A percentile compares a stretch with the other conserved stretches of the same genome.
phyloP scores from a whole-genome alignment of 2,329 filamentous ascomycete species.

The Monosporascus sp. region DNA sequence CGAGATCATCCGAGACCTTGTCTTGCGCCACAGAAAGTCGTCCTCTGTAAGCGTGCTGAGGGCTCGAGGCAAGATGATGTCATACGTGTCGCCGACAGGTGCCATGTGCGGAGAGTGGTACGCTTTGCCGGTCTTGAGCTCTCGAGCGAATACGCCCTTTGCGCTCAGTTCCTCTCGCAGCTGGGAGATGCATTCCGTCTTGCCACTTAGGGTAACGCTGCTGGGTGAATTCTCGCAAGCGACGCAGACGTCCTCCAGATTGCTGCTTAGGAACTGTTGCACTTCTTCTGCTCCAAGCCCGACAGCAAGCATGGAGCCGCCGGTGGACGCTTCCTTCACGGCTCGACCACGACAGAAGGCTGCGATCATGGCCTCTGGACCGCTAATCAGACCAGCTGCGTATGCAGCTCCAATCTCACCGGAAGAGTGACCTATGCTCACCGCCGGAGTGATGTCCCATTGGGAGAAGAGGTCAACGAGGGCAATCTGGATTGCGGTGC shows the following conservation, averaged over 20 bases:
- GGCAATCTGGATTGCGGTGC: slow-evolving; percentile 40
- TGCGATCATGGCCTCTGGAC: slow-evolving; percentile 19
- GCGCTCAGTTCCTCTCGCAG: slow-evolving; percentile 35
- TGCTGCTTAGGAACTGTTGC: slow-evolving; percentile 26
- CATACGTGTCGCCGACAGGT: slow-evolving; percentile 33
- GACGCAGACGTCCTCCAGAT: slow-evolving; percentile 31
- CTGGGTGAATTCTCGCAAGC: slow-evolving; percentile 35
- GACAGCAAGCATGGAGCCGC: slow-evolving; percentile 28
- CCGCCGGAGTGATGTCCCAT: slow-evolving; percentile 27
- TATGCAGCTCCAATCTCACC: slow-evolving; percentile 43
- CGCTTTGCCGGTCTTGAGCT: slow-evolving; percentile 36
- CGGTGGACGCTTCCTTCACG: slow-evolving; percentile 6
- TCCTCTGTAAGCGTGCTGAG: slow-evolving; percentile 7
- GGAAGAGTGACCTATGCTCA: slow-evolving; percentile 34
- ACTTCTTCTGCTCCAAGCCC: slow-evolving; percentile 22
- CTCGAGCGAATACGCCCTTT: slow-evolving; percentile 42
- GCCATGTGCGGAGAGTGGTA: slow-evolving; percentile 35
- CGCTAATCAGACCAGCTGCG: slow-evolving; percentile 21
- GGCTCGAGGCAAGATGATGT: slow-evolving; percentile 5
- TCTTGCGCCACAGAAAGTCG: slow-evolving; percentile 9
- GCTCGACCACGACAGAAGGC: slow-evolving; percentile 20
- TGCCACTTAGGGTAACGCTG: slow-evolving; percentile 45
- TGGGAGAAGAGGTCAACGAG: slow-evolving; percentile 36
- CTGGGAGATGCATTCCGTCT: slow-evolving; percentile 35
- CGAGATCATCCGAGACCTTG: slow-evolving; percentile 12